phyloP scores from a whole-genome alignment of 164 flowering plant species.

The Macadamia integrifolia region DNA sequence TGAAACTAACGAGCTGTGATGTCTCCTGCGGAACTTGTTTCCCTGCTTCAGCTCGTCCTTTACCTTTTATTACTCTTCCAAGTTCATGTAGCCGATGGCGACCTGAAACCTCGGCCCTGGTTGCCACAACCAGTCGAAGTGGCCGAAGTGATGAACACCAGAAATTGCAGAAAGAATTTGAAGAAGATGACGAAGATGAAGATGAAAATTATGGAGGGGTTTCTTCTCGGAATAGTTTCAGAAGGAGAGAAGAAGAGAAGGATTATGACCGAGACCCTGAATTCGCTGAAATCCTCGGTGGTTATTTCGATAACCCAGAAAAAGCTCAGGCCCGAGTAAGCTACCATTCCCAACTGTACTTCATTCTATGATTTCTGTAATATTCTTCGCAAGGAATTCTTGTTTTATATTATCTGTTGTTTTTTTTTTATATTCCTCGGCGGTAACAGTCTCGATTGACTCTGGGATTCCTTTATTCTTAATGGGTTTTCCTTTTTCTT shows the following conservation, averaged over 20 bases:
- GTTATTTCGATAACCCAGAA: conserved; percentile 21
- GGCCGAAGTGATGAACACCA: not conserved
- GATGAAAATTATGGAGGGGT: conserved; percentile 17
- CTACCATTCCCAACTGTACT: no score
- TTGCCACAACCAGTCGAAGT: conserved; percentile 9
- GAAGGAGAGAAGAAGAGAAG: conserved; percentile 38
- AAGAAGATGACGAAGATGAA: conserved; percentile 9
- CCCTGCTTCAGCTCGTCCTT: conserved; percentile 5
- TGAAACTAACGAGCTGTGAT: not conserved
- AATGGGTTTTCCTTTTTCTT: not conserved
- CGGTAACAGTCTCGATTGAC: no score
- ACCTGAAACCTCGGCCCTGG: not conserved
- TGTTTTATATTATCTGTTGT: no score
- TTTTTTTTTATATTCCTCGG: no score
- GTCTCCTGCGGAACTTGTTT: not conserved
- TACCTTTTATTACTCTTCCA: no score
- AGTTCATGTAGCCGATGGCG: no score
- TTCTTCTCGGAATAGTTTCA: conserved; percentile 13
- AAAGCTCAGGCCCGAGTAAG: no score
- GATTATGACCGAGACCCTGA: conserved; percentile 84
- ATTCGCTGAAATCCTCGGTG: conserved; percentile 70
- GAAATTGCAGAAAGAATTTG: conserved; percentile 11
- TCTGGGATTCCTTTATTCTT: no score
- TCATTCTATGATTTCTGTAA: no score
- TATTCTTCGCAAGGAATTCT: no score